Evolutionary conservation across 1,284 basidiomycete genomes (phyloP).

Genomic region (Naganishia cerealis): DNA sequence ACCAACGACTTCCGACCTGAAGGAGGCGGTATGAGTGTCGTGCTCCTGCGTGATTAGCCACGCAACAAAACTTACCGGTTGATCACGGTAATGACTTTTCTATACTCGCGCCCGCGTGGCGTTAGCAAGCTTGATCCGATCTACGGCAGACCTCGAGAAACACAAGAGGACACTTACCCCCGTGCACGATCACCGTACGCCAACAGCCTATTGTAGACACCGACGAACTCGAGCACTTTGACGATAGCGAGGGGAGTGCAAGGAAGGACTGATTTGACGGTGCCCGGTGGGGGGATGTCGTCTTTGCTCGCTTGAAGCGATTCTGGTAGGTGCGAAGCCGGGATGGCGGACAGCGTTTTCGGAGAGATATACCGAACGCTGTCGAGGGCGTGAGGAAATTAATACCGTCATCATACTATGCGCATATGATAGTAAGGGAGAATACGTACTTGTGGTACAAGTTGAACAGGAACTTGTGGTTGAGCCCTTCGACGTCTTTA

Average conservation of each 20-base stretch:
- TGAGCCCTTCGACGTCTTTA: constrained; percentile 95
- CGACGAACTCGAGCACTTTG: constrained; percentile 85
- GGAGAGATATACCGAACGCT: constrained; percentile 56
- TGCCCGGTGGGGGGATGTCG: constrained; percentile 72
- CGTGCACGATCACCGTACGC: constrained; percentile 93
- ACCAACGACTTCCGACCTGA: constrained; percentile 84
- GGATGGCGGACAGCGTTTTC: constrained; percentile 50
- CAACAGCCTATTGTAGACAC: constrained; percentile 88
- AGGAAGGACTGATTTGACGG: constrained; percentile 89
- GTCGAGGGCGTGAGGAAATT: not conserved
- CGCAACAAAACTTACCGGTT: constrained; percentile 61
- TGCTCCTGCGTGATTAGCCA: constrained; percentile 53
- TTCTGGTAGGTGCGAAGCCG: constrained; percentile 40
- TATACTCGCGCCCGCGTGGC: constrained; percentile 11
- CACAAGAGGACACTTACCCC: constrained; percentile 56
- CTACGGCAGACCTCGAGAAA: not conserved
- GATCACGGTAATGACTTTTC: constrained; percentile 84
- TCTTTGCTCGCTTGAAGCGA: constrained; percentile 34
- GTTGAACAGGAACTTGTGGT: constrained; percentile 95
- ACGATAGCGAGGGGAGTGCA: constrained; percentile 96
- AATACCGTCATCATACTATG: not conserved
- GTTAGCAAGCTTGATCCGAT: not conserved
- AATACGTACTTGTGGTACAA: constrained; percentile 67
- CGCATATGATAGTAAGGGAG: constrained; percentile 57
- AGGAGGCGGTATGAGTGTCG: constrained; percentile 44